Evolutionary conservation across 2,329 filamentous ascomycete genomes (phyloP).

Genomic region (Aspergillus alliaceus): DNA sequence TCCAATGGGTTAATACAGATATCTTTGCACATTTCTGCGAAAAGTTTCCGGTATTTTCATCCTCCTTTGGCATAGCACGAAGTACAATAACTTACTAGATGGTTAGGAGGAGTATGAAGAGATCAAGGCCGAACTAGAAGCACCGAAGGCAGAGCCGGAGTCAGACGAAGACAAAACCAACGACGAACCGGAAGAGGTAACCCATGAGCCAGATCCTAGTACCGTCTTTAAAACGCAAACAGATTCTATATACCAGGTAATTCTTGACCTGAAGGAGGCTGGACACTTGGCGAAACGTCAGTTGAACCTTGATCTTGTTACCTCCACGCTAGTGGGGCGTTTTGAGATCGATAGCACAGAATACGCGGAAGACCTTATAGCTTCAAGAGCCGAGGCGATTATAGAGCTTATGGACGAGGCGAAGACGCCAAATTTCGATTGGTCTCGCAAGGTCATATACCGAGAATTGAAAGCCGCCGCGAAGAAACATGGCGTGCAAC

Average conservation of each 20-base stretch:
- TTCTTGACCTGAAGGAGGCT: conserved; percentile 40
- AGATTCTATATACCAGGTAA: conserved; percentile 37
- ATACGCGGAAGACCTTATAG: conserved; percentile 38
- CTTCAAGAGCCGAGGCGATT: conserved; percentile 31
- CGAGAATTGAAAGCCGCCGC: conserved; percentile 39
- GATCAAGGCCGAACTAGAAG: conserved; percentile 27
- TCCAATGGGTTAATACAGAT: conserved; percentile 46
- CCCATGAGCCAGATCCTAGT: conserved; percentile 26
- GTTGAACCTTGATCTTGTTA: conserved; percentile 36
- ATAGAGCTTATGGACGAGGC: conserved; percentile 40
- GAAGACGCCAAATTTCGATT: conserved; percentile 36
- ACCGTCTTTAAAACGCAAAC: conserved; percentile 34
- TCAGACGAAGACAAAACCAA: conserved; percentile 17
- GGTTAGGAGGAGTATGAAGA: conserved; percentile 36
- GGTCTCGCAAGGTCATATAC: conserved; percentile 44
- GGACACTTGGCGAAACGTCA: conserved; percentile 43
- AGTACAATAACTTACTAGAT: neutral
- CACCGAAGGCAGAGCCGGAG: conserved; percentile 17
- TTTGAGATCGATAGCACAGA: conserved; percentile 35
- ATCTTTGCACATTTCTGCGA: conserved; percentile 46
- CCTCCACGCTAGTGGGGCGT: conserved; percentile 32
- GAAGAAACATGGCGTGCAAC: conserved; percentile 26
- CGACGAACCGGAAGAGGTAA: conserved; percentile 18
- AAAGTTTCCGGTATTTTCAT: conserved; percentile 41
- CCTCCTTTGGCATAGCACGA: neutral